Percentiles rank a stretch among this genome's conserved stretches.
These are phyloP conservation scores for Apium graveolens DNA, from an alignment of 129 eudicot genomes.

Conservation along the genomic window DNA sequence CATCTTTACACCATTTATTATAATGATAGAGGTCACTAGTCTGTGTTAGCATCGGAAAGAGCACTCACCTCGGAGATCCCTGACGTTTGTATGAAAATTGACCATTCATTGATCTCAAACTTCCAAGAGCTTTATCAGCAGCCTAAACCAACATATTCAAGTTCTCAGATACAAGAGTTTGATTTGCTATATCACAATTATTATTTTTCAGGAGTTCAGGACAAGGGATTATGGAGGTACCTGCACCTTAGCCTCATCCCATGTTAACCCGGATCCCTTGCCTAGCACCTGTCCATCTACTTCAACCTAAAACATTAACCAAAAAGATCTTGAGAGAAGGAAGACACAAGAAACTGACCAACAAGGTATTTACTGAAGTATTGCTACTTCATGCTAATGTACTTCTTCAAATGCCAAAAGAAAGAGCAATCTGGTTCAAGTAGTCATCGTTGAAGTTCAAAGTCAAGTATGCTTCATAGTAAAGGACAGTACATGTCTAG, in stretches of 20 bases:
- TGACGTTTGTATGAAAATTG: slow-evolving; percentile 63
- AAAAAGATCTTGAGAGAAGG: background rate
- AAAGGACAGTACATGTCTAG: background rate
- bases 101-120: slow-evolving; percentile 52
- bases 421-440: background rate
- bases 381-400: background rate
- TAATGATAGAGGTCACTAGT: no score
- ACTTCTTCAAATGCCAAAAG: background rate
- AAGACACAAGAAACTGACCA: background rate
- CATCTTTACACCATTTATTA: background rate
- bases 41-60: background rate
- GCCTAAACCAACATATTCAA: slow-evolving; percentile 37
- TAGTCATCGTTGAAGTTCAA: background rate
- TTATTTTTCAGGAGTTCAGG: no score
- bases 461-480: background rate
- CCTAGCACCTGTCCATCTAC: slow-evolving; percentile 84
- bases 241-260: slow-evolving; percentile 94
- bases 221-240: slow-evolving; percentile 22
- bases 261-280: slow-evolving; percentile 75
- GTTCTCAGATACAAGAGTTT: background rate
- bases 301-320: slow-evolving; percentile 56
- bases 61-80: slow-evolving; percentile 70
- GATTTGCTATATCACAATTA: background rate
- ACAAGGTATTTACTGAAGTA: background rate
- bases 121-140: slow-evolving; percentile 73